Conservation (phyloP, 2,329 filamentous ascomycete species). For the Hypoxylon sp. region DNA sequence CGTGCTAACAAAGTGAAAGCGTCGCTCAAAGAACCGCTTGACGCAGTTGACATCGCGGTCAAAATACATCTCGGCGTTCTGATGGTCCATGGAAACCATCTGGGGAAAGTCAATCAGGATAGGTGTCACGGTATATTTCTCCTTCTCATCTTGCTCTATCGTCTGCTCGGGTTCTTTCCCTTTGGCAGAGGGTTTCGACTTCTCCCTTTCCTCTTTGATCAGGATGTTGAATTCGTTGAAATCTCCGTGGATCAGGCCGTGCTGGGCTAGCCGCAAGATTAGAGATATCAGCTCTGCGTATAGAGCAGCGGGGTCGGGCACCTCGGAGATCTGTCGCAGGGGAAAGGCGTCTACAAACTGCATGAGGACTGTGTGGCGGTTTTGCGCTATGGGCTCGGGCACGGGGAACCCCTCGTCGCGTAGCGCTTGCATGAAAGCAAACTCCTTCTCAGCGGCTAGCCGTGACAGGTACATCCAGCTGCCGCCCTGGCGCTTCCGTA, state of each 20-base stretch:
- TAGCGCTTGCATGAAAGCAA: conserved; percentile 91
- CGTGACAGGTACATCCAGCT: conserved; percentile 99
- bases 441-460: conserved; percentile 94
- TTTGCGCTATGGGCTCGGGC: conserved; percentile 88
- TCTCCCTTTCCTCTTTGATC: conserved; percentile 78
- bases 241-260: conserved; percentile 95
- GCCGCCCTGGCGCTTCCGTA: conserved; percentile 75
- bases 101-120: conserved; percentile 98
- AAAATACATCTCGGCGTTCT: conserved; percentile 97
- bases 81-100: conserved; percentile 95
- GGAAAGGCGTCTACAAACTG: conserved; percentile 92
- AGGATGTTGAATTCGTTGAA: conserved; percentile 99
- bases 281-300: conserved; percentile 93
- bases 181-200: conserved; percentile 43
- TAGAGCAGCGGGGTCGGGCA: conserved; percentile 86
- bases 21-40: conserved; percentile 91
- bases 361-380: conserved; percentile 97
- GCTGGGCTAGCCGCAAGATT: conserved; percentile 84
- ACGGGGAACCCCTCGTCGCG: conserved; percentile 89
- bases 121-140: conserved; percentile 74
- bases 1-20: conserved; percentile 89
- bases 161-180: conserved; percentile 38
- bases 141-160: conserved; percentile 45
- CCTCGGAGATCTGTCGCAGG: conserved; percentile 85
- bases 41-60: conserved; percentile 96